Evolutionary conservation across 441 rosid species (phyloP).

Genomic region (Daphne laureola): DNA sequence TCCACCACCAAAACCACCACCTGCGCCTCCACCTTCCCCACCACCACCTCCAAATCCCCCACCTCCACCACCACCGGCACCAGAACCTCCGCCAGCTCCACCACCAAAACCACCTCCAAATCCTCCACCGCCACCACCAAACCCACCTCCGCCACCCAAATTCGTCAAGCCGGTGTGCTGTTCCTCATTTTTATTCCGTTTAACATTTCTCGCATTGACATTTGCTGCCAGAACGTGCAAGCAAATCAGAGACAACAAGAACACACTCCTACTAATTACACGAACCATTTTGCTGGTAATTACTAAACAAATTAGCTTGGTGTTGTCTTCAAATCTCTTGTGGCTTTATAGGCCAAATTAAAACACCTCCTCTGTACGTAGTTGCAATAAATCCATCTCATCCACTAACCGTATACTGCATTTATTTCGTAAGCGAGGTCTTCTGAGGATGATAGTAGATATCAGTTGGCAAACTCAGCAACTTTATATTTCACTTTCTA

Average conservation of each 20-base stretch:
- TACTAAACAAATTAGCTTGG: slow-evolving; percentile 5
- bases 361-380: background rate
- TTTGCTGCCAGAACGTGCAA: slow-evolving; percentile 35
- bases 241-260: slow-evolving; percentile 42
- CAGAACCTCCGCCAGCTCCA: slow-evolving; percentile 27
- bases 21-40: slow-evolving; percentile 26
- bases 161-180: slow-evolving; percentile 23
- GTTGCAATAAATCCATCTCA: slow-evolving; percentile 32
- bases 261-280: slow-evolving; percentile 17
- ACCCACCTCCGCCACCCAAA: slow-evolving; percentile 28
- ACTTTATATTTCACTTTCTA: too few relatives aligned
- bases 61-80: slow-evolving; percentile 26
- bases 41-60: slow-evolving; percentile 26
- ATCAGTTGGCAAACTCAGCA: too few relatives aligned
- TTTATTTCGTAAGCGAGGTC: slow-evolving; percentile 14
- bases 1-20: slow-evolving; percentile 26
- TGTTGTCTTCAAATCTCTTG: slow-evolving; percentile 4
- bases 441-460: too few relatives aligned
- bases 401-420: slow-evolving; percentile 31
- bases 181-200: slow-evolving; percentile 22
- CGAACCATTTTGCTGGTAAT: slow-evolving; percentile 28
- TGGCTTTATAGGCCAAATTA: slow-evolving; percentile 18
- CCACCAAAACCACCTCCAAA: slow-evolving; percentile 17
- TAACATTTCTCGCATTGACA: slow-evolving; percentile 37
- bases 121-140: slow-evolving; percentile 27